These are phyloP conservation scores for Trichoderma parareesei DNA, from an alignment of 495 filamentous ascomycete genomes.

Conservation along the genomic window DNA sequence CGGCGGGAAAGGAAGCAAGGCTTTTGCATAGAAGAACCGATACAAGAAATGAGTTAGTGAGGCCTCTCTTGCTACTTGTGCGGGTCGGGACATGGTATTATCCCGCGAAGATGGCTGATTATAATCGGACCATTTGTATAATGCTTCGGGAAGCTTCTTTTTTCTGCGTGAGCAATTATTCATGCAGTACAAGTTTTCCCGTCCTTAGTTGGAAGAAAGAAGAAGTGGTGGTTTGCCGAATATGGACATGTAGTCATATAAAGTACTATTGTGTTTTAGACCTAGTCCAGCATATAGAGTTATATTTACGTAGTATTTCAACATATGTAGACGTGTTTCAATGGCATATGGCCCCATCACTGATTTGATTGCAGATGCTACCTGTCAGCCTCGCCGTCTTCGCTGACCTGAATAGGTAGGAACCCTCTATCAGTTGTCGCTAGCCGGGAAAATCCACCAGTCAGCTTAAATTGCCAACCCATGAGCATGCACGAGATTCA, in stretches of 20 bases:
- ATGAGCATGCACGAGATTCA: background rate
- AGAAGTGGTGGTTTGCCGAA: background rate
- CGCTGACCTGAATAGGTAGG: slow-evolving; percentile 2
- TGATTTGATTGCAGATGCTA: background rate
- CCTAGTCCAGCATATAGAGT: background rate
- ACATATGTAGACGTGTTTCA: background rate
- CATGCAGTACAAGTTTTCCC: background rate
- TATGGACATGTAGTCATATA: background rate
- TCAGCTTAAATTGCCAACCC: background rate
- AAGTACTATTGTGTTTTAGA: background rate
- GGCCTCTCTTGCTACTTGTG: too few relatives aligned
- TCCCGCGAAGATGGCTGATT: background rate
- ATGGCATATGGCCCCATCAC: background rate
- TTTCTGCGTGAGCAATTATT: background rate
- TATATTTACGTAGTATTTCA: background rate
- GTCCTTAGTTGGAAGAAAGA: background rate
- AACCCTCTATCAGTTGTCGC: background rate
- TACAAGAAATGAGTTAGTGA: too few relatives aligned
- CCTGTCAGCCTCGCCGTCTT: background rate
- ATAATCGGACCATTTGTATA: background rate
- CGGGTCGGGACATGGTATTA: too few relatives aligned
- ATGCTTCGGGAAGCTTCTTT: background rate
- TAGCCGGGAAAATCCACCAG: background rate
- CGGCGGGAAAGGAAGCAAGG: too few relatives aligned
- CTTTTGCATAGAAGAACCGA: too few relatives aligned